Base-by-base conservation (phyloP, 306 rosid genomes). In the Medicago ruthenica region DNA sequence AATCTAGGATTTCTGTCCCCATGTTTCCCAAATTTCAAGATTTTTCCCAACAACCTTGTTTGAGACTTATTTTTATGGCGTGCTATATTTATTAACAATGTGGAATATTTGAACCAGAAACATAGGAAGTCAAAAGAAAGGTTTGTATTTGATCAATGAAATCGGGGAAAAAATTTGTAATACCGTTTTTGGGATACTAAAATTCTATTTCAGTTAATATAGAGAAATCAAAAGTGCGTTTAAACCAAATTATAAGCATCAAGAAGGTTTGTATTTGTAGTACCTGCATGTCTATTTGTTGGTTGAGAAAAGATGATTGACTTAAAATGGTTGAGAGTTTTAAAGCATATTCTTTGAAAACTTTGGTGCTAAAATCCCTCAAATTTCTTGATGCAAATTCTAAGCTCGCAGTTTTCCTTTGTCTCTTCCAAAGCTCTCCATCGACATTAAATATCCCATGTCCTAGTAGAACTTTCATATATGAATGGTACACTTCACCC, bases 381-480 rank as follows among this genome's bases (percentile, higher is more conserved):
- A 95, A 77, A 81, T 95, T 90, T 84, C 91, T 92, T 2, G 99
- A 92, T 16, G 99, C 97, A 80, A 95, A 95, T 65, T 95, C 99
- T 44, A 92, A 85, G 85, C 97, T 90, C 10, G 96, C 96, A 8
- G 97, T 95, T 78, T 92, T 95, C 75, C 99, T 90, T 67, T 92
- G 99, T 69, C 82, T 92, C 88, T 85, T 92, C 98, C 97, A 95
- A 44, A 68, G 80, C 73, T 90, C 97, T 2, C 99, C 99, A 63
- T 95, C 99, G 54, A 78, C 90, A 67, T 95, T 95, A 66, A 95
- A 92, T 60, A 92, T 95, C 51, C 99, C 98, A 78, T 90, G 93
- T 82, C 97, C 99, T 1, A 95, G 99, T 44, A 95, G 83, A 9
- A 90, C 99, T 87, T 92, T 87, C 97, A 95, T 95, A 53, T 90